phyloP scores from a whole-genome alignment of 352 stramenopile species.

The Globisporangium rhizosaccharum region DNA sequence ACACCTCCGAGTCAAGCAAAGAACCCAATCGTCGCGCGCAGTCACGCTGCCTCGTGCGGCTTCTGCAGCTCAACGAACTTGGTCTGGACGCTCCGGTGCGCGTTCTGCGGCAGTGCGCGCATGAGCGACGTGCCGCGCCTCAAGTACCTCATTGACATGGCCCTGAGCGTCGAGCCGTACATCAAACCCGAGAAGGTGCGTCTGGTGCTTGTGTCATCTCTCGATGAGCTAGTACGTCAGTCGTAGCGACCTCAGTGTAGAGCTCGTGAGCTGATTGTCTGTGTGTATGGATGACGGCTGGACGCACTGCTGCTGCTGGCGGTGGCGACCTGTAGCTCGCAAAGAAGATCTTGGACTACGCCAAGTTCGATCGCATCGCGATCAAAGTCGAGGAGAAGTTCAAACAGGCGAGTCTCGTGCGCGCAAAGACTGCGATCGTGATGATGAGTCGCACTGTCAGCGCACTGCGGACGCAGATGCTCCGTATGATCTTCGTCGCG shows the following conservation, averaged over 20 bases:
- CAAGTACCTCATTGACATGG: slow-evolving; percentile 78
- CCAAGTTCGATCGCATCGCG: slow-evolving; percentile 72
- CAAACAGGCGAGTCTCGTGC: slow-evolving; percentile 72
- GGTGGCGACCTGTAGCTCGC: slow-evolving; percentile 28
- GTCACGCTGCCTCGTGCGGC: slow-evolving; percentile 36
- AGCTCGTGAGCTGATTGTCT: neutral
- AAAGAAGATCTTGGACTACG: slow-evolving; percentile 70
- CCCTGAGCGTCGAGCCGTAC: slow-evolving; percentile 58
- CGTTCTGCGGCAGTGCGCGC: slow-evolving; percentile 62
- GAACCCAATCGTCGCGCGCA: slow-evolving; percentile 25
- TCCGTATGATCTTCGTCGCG: slow-evolving; percentile 70
- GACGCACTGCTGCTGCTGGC: neutral
- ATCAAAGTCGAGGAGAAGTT: slow-evolving; percentile 70
- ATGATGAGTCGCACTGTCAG: slow-evolving; percentile 76
- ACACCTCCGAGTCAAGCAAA: slow-evolving; percentile 49
- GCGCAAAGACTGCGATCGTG: slow-evolving; percentile 69
- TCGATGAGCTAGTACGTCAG: too few species aligned
- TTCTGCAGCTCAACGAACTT: slow-evolving; percentile 76
- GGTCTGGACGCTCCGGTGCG: slow-evolving; percentile 55
- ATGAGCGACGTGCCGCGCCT: slow-evolving; percentile 69
- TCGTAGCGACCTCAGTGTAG: neutral
- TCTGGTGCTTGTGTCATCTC: neutral
- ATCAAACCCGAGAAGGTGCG: slow-evolving; percentile 51
- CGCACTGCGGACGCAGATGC: slow-evolving; percentile 48
- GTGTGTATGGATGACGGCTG: neutral